phyloP scores from a whole-genome alignment of 208 protist genomes.

The Leishmania mexicana region DNA sequence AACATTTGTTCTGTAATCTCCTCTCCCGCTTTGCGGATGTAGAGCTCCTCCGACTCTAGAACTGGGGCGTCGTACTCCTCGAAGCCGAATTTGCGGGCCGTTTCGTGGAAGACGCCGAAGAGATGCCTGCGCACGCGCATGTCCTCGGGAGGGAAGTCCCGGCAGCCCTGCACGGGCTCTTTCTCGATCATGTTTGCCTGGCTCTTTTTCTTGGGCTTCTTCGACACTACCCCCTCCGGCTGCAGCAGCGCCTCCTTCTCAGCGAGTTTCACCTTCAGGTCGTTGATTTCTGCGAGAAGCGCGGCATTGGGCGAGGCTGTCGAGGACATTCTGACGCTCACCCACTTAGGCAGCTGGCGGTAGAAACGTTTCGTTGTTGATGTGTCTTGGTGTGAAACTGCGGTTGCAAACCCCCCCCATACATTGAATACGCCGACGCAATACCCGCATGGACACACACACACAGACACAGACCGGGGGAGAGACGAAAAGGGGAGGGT shows the following conservation, averaged over 20 bases:
- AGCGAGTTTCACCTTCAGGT: constrained; percentile 56
- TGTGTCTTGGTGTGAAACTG: background rate
- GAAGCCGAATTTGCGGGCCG: constrained; percentile 89
- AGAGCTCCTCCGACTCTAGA: constrained; percentile 93
- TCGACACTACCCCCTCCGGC: constrained; percentile 45
- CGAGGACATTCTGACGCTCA: constrained; percentile 17
- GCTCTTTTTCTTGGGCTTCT: constrained; percentile 91
- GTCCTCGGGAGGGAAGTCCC: constrained; percentile 96
- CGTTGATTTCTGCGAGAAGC: constrained; percentile 66
- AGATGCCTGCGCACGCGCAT: constrained; percentile 93
- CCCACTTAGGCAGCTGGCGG: constrained; percentile 10
- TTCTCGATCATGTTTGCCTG: constrained; percentile 87
- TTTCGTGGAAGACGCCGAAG: constrained; percentile 89
- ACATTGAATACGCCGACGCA: background rate
- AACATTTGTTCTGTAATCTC: constrained; percentile 98
- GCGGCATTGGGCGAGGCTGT: constrained; percentile 34
- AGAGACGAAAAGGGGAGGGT: constrained; percentile 3
- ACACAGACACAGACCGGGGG: background rate
- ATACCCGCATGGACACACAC: background rate
- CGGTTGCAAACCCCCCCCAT: background rate
- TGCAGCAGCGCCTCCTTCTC: constrained; percentile 52
- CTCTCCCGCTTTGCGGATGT: constrained; percentile 95
- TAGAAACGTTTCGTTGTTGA: constrained; percentile 28
- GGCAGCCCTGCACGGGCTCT: constrained; percentile 93
- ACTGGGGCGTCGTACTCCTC: constrained; percentile 97